These are phyloP conservation scores for Musa balbisiana DNA, from an alignment of 202 grass and related monocot species.

Conservation along the genomic window DNA sequence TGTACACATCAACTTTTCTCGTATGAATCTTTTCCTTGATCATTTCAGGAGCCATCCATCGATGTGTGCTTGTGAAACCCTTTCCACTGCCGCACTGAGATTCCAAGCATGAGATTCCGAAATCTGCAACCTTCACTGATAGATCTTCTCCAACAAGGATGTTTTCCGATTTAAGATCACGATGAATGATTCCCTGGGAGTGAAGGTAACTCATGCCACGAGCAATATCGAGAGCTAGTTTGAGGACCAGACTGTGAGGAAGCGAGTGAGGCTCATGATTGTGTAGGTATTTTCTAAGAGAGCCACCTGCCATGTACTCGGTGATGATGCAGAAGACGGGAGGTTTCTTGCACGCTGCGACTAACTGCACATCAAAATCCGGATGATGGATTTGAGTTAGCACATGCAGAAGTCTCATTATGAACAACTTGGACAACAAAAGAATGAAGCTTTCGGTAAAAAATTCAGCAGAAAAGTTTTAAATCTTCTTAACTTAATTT, in stretches of 20 bases:
- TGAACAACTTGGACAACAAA: background rate
- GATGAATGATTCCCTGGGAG: slow-evolving; percentile 86
- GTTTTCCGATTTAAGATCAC: slow-evolving; percentile 94
- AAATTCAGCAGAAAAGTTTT: background rate
- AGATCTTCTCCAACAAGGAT: slow-evolving; percentile 93
- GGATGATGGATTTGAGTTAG: background rate
- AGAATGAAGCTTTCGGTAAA: background rate
- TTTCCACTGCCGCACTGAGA: slow-evolving; percentile 73
- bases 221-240: slow-evolving; percentile 84
- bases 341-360: slow-evolving; percentile 94
- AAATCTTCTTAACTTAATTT: no score
- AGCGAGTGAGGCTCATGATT: slow-evolving; percentile 76
- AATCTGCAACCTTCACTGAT: slow-evolving; percentile 91
- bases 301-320: slow-evolving; percentile 90
- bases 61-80: slow-evolving; percentile 88
- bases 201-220: slow-evolving; percentile 92
- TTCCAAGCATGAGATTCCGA: slow-evolving; percentile 95
- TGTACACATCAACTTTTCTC: slow-evolving; percentile 96
- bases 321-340: slow-evolving; percentile 98
- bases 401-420: no score
- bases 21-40: slow-evolving; percentile 93
- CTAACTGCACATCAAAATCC: slow-evolving; percentile 46
- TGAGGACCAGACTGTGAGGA: slow-evolving; percentile 62
- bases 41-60: slow-evolving; percentile 99
- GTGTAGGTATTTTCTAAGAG: slow-evolving; percentile 87